Conservation (phyloP, 176 grass and related monocot species). For the Thinopyrum elongatum region DNA sequence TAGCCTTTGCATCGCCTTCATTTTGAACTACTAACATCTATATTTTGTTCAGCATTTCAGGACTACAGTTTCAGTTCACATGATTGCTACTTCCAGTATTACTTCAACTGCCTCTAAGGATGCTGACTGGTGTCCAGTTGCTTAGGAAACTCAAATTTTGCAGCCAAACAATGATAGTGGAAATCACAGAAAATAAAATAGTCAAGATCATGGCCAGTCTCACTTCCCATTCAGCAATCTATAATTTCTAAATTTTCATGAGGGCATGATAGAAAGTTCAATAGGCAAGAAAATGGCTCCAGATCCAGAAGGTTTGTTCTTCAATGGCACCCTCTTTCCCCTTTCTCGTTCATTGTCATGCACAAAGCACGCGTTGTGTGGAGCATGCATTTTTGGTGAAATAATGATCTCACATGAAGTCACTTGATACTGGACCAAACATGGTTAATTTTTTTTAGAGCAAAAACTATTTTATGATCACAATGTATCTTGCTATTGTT, state of each 20-base stretch:
- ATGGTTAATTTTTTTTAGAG: background rate
- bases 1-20: background rate
- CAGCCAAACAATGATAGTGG: constrained; percentile 17
- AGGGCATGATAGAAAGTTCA: constrained; percentile 41
- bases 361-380: background rate
- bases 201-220: constrained; percentile 32
- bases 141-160: constrained; percentile 20
- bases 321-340: background rate
- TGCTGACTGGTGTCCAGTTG: constrained; percentile 23
- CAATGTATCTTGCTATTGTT: background rate
- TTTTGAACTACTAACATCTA: background rate
- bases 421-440: background rate
- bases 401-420: constrained; percentile 12
- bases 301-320: constrained; percentile 40
- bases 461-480: background rate
- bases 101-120: constrained; percentile 31
- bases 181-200: constrained; percentile 20
- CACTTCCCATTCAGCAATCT: constrained; percentile 59
- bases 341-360: background rate
- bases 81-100: constrained; percentile 32
- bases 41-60: constrained; percentile 33
- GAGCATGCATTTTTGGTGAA: background rate
- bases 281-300: constrained; percentile 22
- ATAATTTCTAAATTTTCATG: constrained; percentile 67
- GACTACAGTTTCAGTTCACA: constrained; percentile 57